Base-by-base conservation (phyloP, 176 grass and related monocot species). In the Pontederia paniculata region DNA sequence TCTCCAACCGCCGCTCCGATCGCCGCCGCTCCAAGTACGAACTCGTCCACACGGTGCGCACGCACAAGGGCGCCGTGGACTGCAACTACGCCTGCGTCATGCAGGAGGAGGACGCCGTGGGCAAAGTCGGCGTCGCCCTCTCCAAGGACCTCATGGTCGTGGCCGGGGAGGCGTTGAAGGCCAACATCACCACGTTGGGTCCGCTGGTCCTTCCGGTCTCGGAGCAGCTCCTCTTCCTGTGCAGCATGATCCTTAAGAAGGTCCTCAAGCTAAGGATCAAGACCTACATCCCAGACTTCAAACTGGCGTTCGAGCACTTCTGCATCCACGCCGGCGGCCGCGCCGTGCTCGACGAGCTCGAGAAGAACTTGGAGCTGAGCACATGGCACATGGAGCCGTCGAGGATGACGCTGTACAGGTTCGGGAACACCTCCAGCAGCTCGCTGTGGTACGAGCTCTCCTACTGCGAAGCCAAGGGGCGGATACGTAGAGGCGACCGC, bases 351-450 rank as follows among this genome's bases (percentile, higher is more conserved):
- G 84, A 87, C 52, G 84, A 75, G 67, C 57, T 87, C 21, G 84
- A 87, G 75, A 57, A 45, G 9, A 78, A 67, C 67, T 71, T 82
- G 0, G 42, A 21, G 0, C 58, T 87, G n/a, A 75, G 42, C 16
- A 51, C 25, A 0, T 78, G 78, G 78, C 62, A 87, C 78, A 87
- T 87, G 83, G 83, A 87, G 67, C 83, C 83, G 16, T 87, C 78
- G 0, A 5, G 83, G 71, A 87, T 87, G 78, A 87, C 83, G 47
- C 83, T 87, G 0, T 69, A 78, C 62, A 23, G 78, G 17, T 87
- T 87, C 67, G 84, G 78, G 10, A 87, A 87, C 48, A 87, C 78
- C 0, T 87, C 84, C 4, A 87, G 78, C 46, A 87, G 84, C 78
- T 87, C 78, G 47, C 47, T 87, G 14, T 87, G 78, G 84, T 87